A percentile compares a stretch with the other conserved stretches of the same genome.
Evolutionary conservation across 2,329 filamentous ascomycete species (phyloP).

Genomic region (Sarocladium brachiariae): DNA sequence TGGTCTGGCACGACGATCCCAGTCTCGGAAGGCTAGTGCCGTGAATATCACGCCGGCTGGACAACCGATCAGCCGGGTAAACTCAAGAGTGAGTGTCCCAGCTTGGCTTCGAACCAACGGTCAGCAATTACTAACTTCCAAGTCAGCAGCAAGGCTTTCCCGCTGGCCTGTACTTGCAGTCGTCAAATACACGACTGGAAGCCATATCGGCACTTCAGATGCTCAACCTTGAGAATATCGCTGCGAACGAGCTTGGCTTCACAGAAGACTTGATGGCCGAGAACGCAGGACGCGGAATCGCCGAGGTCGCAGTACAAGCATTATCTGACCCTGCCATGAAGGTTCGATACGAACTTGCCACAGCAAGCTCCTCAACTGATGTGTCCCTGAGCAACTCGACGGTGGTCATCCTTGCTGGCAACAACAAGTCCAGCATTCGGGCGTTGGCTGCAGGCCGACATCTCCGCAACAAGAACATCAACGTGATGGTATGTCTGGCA

Average conservation of each 20-base stretch:
- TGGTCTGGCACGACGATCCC: constrained; percentile 40
- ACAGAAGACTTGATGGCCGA: constrained; percentile 88
- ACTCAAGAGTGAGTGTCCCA: constrained; percentile 34
- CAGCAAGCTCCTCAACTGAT: constrained; percentile 25
- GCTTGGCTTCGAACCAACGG: constrained; percentile 6
- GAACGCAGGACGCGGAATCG: constrained; percentile 82
- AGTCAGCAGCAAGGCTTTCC: constrained; percentile 29
- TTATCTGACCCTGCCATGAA: constrained; percentile 56
- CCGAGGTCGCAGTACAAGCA: constrained; percentile 69
- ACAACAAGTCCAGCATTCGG: constrained; percentile 81
- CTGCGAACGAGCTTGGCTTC: constrained; percentile 77
- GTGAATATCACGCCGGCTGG: constrained; percentile 22
- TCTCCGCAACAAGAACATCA: constrained; percentile 73
- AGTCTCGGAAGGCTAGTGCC: constrained; percentile 50
- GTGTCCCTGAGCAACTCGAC: constrained; percentile 28
- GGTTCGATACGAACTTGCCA: constrained; percentile 41
- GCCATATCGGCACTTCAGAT: constrained; percentile 72
- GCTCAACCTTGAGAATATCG: constrained; percentile 86
- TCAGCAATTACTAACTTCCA: neutral
- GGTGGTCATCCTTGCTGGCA: constrained; percentile 81
- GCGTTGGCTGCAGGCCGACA: constrained; percentile 83
- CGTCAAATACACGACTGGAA: constrained; percentile 52
- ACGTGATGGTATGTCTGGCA: constrained; percentile 76
- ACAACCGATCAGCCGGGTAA: constrained; percentile 39
- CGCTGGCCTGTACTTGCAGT: constrained; percentile 46